A percentile compares a stretch with the other conserved stretches of the same genome.
phyloP scores from a whole-genome alignment of 2,329 filamentous ascomycete species.

The Sporothrix sp. region DNA sequence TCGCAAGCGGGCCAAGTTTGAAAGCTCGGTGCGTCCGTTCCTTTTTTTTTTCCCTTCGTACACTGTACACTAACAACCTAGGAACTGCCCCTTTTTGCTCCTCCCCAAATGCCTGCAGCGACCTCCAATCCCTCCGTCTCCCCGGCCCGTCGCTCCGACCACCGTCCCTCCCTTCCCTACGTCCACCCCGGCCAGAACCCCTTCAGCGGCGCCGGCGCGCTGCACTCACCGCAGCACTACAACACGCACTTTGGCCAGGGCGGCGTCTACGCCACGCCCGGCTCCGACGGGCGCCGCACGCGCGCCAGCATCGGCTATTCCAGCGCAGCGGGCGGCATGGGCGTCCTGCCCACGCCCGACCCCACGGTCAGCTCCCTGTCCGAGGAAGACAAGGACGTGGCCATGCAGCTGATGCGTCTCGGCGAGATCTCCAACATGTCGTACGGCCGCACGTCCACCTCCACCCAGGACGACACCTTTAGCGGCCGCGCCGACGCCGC shows the following conservation, averaged over 20 bases:
- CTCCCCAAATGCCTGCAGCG: slow-evolving; percentile 83
- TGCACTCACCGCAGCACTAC: slow-evolving; percentile 80
- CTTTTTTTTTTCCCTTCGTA: slow-evolving; percentile 3
- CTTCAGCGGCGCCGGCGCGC: slow-evolving; percentile 64
- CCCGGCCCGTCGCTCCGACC: slow-evolving; percentile 69
- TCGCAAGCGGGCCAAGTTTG: slow-evolving; percentile 87
- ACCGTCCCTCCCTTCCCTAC: slow-evolving; percentile 66
- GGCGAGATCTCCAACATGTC: slow-evolving; percentile 91
- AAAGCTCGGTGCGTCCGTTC: slow-evolving; percentile 66
- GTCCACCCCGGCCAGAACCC: slow-evolving; percentile 67
- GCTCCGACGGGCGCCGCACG: slow-evolving; percentile 52
- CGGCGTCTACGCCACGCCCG: slow-evolving; percentile 53
- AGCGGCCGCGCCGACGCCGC: slow-evolving; percentile 79
- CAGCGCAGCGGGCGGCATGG: slow-evolving; percentile 40
- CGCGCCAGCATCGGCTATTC: slow-evolving; percentile 53
- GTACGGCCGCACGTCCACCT: slow-evolving; percentile 84
- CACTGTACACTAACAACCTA: no score
- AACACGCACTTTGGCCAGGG: slow-evolving; percentile 43
- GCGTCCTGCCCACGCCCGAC: slow-evolving; percentile 72
- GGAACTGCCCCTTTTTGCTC: slow-evolving; percentile 93
- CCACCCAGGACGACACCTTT: slow-evolving; percentile 85
- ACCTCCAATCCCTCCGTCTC: slow-evolving; percentile 98
- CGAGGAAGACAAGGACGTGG: slow-evolving; percentile 87
- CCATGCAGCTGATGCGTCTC: slow-evolving; percentile 90
- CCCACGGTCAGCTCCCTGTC: slow-evolving; percentile 98